Conservation (phyloP, 352 stramenopile genomes). For the Pythium volutum region DNA sequence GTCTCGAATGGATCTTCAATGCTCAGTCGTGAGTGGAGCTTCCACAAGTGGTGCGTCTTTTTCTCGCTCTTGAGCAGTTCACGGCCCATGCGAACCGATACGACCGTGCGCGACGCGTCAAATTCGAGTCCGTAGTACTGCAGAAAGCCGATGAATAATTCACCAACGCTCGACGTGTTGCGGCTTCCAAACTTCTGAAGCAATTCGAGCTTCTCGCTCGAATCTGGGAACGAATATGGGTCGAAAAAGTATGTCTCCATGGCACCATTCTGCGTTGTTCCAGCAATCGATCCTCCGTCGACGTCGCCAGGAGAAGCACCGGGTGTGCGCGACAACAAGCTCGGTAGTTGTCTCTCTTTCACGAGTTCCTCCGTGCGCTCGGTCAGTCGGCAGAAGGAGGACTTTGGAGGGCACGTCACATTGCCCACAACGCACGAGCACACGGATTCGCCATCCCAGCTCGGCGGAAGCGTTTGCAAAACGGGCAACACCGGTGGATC, state of each 20-base stretch:
- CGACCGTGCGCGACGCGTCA: constrained; percentile 63
- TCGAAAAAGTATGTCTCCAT: constrained; percentile 88
- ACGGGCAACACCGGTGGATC: constrained; percentile 70
- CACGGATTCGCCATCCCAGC: constrained; percentile 39
- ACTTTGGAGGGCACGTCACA: constrained; percentile 23
- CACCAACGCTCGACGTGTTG: constrained; percentile 56
- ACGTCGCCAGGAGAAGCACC: constrained; percentile 27
- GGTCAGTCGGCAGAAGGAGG: constrained; percentile 35
- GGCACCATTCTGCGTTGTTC: neutral
- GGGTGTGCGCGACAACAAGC: constrained; percentile 47
- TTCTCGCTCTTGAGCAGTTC: constrained; percentile 78
- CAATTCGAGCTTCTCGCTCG: constrained; percentile 38
- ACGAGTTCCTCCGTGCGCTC: constrained; percentile 34
- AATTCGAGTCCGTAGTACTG: constrained; percentile 72
- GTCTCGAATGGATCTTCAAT: constrained; percentile 99
- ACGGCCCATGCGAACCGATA: constrained; percentile 64
- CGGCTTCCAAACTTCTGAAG: constrained; percentile 39
- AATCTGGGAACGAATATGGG: constrained; percentile 54
- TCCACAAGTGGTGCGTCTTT: constrained; percentile 59
- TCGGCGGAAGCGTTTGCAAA: constrained; percentile 55
- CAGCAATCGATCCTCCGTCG: neutral
- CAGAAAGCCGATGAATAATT: constrained; percentile 74
- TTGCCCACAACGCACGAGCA: constrained; percentile 30
- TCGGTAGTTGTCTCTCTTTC: constrained; percentile 33
- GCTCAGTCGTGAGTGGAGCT: constrained; percentile 69